phyloP scores from a whole-genome alignment of 139 green algal species.

The Tetradesmus lagerheimii region DNA sequence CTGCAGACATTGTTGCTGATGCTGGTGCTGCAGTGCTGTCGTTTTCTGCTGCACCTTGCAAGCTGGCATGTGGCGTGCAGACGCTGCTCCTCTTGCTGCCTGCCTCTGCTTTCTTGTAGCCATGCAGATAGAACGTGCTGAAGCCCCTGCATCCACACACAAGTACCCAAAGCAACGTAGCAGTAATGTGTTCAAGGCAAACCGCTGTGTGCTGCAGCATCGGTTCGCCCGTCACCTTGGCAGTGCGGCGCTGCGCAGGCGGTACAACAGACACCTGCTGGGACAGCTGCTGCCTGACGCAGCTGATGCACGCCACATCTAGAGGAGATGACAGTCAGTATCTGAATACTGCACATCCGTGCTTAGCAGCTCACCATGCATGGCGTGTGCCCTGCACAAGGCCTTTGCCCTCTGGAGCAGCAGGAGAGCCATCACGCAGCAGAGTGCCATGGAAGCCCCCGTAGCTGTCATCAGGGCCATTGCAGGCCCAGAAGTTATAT shows the following conservation, averaged over 20 bases:
- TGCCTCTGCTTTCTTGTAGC: neutral
- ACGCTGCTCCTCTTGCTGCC: neutral
- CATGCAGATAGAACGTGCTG: slow-evolving; percentile 20
- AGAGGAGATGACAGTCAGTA: neutral
- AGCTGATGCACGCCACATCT: neutral
- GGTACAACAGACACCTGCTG: neutral
- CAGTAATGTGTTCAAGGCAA: neutral
- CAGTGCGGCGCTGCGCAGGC: too few relatives aligned
- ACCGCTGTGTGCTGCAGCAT: too few relatives aligned
- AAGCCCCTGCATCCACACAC: neutral
- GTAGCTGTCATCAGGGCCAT: neutral
- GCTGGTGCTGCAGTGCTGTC: neutral
- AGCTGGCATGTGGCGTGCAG: neutral
- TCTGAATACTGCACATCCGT: neutral
- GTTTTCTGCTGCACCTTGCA: neutral
- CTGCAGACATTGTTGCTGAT: neutral
- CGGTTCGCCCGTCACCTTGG: too few relatives aligned
- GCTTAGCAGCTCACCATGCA: neutral
- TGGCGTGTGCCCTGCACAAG: slow-evolving; percentile 1
- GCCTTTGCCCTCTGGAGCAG: neutral
- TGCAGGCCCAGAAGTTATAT: slow-evolving; percentile 3
- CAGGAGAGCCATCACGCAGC: neutral
- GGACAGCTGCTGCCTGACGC: neutral
- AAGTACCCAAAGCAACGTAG: neutral
- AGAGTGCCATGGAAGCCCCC: slow-evolving; percentile 3